Evolutionary conservation across 1,139 yeast species (phyloP), one percentile per base, ranked within the genome.

Genomic region (Nakaseomyces sp.): DNA sequence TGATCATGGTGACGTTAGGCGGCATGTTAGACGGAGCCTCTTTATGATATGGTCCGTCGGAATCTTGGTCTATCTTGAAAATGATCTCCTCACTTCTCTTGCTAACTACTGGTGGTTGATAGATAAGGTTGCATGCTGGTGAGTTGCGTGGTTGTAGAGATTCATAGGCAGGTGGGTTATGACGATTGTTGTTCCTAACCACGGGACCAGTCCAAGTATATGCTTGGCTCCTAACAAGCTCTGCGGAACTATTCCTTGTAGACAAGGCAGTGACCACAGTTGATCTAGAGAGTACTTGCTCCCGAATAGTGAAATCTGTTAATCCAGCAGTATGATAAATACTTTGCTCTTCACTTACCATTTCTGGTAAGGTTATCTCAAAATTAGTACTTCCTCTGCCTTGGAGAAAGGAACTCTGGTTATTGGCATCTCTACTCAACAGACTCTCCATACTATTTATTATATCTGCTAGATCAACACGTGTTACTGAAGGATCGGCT

Each of bases 51-150:
- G 32, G 32, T 13, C 32, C 32, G 12, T 29, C 32, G 10, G 32
- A 29, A 10, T 32, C 36, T 4, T 17, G 36, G n/a, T 32, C 36
- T 18, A 18, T 12, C 24, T 32, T n/a, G 24, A 17, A 32, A 10
- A 32, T 17, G 6, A 32, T 32, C n/a, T 32, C 36, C 12, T 32
- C 36, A 32, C 36, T 32, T 17, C 24, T 32, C 24, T 32, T 32
- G 12, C 36, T 32, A 10, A 32, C 24, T 8, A 19, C 15, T 9
- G 36, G 36, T 10, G 36, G 36, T 18, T 32, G 36, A 18, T n/a
- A 32, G 10, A 18, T 7, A 10, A 32, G 4, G 24, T 19, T 19
- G 12, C 29, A 26, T n/a, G n/a, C 5, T 26, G 29, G 29, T n/a
- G 29, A 10, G n/a, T 7, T n/a, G 13, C 29, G 8, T 26, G 1